Conservation (phyloP, 2,329 filamentous ascomycete species). For the Nothopassalora personata region DNA sequence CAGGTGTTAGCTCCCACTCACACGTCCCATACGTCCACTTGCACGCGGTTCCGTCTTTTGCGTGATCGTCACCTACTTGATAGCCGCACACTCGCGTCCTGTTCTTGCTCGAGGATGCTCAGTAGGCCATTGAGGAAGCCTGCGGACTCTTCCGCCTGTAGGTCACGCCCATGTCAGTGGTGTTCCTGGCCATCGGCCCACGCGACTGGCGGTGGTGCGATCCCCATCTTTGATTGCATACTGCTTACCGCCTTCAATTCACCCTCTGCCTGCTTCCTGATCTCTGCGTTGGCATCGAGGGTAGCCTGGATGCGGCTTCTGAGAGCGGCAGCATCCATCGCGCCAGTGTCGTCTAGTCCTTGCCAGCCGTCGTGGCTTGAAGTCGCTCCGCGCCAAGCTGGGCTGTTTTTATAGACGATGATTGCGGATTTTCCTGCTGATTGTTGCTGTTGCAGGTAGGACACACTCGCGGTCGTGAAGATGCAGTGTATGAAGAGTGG, state of each 20-base stretch:
- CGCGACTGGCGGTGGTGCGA: background rate
- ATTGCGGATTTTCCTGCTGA: background rate
- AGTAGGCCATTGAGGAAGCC: conserved; percentile 88
- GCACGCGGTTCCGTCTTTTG: background rate
- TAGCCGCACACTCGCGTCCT: conserved; percentile 75
- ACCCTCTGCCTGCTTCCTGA: conserved; percentile 69
- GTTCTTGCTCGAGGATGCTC: conserved; percentile 83
- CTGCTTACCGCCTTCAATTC: conserved; percentile 71
- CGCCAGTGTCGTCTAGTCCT: background rate
- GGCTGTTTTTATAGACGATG: background rate
- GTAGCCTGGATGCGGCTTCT: conserved; percentile 72
- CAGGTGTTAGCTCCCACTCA: conserved; percentile 8
- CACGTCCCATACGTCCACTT: background rate
- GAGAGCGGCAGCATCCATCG: conserved; percentile 69
- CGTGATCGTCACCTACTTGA: conserved; percentile 60
- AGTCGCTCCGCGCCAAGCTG: conserved; percentile 2
- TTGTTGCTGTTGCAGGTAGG: background rate
- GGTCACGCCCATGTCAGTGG: conserved; percentile 9
- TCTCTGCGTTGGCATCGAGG: conserved; percentile 68
- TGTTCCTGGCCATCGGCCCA: background rate
- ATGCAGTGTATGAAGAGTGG: background rate
- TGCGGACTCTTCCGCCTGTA: conserved; percentile 78
- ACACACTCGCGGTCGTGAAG: background rate
- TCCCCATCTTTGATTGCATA: background rate
- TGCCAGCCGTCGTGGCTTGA: background rate